Evolutionary conservation across 2,329 filamentous ascomycete species (phyloP), one percentile per base, ranked within the genome.

Genomic region (Pseudogymnoascus sp.): DNA sequence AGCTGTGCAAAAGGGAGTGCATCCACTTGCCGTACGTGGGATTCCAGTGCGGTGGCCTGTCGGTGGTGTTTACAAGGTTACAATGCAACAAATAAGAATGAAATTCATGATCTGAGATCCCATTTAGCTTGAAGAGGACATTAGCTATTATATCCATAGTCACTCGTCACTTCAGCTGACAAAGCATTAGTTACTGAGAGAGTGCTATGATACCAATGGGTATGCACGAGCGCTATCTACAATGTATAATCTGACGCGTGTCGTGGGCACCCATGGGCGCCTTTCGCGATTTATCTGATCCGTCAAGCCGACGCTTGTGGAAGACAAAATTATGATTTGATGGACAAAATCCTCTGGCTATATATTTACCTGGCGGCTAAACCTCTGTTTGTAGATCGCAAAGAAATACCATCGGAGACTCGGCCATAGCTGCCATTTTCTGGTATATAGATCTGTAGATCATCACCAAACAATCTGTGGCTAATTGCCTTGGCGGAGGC

Each of bases 371-470:
- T 18, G 43, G 43, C 43, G 43, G 43, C 43, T 54, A 54, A 32
- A 54, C 25, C n/a, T 32, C 43, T 18, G 0, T 0, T 12, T 54
- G 43, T 54, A 14, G 9, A 32, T 54, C 25, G 25, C 28, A 32
- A 54, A 9, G n/a, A 54, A 54, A 54, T 54, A 8, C 5, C n/a
- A 32, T 54, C 43, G 43, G 43, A 54, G 28, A 54, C 25, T 30
- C 43, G 43, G 43, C 7, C 43, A 32, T 54, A 54, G 25, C 4
- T 30, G 43, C 43, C 43, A 47, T 54, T 54, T 54, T 30, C 3
- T 54, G 43, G 43, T 25, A 54, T 30, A 54, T 54, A 30, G 25
- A 12, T 54, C 43, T 54, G 43, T 28, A 54, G 43, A 54, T 54
- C 43, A 32, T 6, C 43, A 54, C n/a, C n/a, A 18, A 54, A 54